Percentiles rank a stretch among this genome's conserved stretches.
These are phyloP conservation scores for Vickermania ingenoplastis DNA, from an alignment of 208 protist genomes.

Conservation along the genomic window DNA sequence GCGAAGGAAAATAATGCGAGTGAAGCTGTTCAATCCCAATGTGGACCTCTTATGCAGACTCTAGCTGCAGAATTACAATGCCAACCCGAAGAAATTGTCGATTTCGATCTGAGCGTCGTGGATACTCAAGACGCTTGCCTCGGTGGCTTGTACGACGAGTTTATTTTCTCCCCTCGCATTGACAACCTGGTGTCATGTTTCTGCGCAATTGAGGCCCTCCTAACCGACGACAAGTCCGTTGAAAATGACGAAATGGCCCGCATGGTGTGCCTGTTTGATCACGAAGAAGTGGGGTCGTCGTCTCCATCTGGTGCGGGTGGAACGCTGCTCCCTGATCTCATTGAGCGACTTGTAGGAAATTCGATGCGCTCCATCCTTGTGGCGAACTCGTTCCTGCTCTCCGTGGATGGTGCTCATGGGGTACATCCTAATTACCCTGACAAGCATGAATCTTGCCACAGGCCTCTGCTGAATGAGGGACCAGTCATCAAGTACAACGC, in stretches of 20 bases:
- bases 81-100: conserved; percentile 78
- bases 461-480: conserved; percentile 86
- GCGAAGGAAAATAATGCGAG: conserved; percentile 15
- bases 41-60: conserved; percentile 76
- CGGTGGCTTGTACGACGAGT: conserved; percentile 92
- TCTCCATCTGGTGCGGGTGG: conserved; percentile 72
- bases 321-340: conserved; percentile 63
- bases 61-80: conserved; percentile 54
- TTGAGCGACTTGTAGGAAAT: conserved; percentile 44
- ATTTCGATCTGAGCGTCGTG: conserved; percentile 93
- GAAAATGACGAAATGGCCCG: conserved; percentile 71
- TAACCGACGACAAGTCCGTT: conserved; percentile 23
- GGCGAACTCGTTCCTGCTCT: conserved; percentile 90
- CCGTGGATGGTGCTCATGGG: conserved; percentile 95
- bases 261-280: conserved; percentile 84
- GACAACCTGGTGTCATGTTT: conserved; percentile 96
- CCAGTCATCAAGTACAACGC: conserved; percentile 95
- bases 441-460: conserved; percentile 90
- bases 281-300: conserved; percentile 85
- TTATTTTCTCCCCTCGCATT: conserved; percentile 92
- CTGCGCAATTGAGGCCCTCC: conserved; percentile 78
- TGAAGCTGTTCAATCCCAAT: conserved; percentile 5
- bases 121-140: conserved; percentile 89
- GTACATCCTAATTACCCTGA: conserved; percentile 95
- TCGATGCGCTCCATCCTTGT: conserved; percentile 49